Conservation (phyloP, 1,284 basidiomycete species). For the Cryptococcus jaspeensis region DNA sequence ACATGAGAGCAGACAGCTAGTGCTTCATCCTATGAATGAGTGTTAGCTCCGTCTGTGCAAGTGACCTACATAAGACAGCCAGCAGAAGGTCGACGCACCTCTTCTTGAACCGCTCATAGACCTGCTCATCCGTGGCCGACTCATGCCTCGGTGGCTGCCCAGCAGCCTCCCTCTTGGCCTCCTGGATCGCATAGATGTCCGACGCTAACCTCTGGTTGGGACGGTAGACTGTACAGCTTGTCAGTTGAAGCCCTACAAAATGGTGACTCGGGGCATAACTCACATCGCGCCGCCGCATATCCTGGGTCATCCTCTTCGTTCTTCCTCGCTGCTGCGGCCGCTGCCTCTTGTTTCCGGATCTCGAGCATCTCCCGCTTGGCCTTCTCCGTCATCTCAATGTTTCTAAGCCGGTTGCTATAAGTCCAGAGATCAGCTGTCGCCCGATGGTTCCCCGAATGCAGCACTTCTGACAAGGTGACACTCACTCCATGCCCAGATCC, state of each 20-base stretch:
- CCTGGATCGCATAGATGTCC: slow-evolving; percentile 78
- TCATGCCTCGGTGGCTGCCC: slow-evolving; percentile 59
- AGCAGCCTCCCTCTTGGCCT: slow-evolving; percentile 78
- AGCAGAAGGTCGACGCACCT: slow-evolving; percentile 25
- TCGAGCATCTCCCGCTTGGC: slow-evolving; percentile 84
- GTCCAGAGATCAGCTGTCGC: background rate
- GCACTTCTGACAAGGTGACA: slow-evolving; percentile 21
- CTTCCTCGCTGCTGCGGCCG: slow-evolving; percentile 38
- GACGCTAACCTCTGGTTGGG: slow-evolving; percentile 74
- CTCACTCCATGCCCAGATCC: slow-evolving; percentile 95
- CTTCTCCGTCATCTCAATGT: slow-evolving; percentile 95
- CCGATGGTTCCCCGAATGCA: background rate
- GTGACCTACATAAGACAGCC: too few relatives aligned
- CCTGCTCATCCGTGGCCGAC: slow-evolving; percentile 86
- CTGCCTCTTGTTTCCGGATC: slow-evolving; percentile 55
- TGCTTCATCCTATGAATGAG: slow-evolving; percentile 10
- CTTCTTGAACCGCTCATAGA: slow-evolving; percentile 58
- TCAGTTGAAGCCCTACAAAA: background rate
- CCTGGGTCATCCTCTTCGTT: slow-evolving; percentile 60
- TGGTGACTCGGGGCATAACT: slow-evolving; percentile 40
- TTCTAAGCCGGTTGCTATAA: slow-evolving; percentile 77
- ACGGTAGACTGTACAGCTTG: slow-evolving; percentile 65
- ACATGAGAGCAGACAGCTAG: slow-evolving; percentile 1
- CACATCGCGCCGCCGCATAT: slow-evolving; percentile 78
- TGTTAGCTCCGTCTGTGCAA: too few relatives aligned